phyloP scores from a whole-genome alignment of 371 early-diverging fungal genomes.

The Mucor plumbeus region DNA sequence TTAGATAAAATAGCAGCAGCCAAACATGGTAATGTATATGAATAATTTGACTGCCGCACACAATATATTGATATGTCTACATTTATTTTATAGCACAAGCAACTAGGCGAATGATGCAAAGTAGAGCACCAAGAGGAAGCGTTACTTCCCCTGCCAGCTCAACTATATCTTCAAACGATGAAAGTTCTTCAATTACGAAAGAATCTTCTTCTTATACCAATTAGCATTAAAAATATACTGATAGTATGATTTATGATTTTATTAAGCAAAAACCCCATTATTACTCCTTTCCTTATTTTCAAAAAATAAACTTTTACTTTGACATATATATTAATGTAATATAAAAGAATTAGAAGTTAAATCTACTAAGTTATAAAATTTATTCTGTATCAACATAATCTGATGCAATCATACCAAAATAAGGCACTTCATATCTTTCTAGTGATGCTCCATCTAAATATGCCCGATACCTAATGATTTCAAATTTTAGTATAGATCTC shows the following conservation, averaged over 20 bases:
- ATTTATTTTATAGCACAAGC: slow-evolving; percentile 22
- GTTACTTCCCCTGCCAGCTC: neutral
- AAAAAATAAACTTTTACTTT: slow-evolving; percentile 1
- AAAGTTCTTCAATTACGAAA: neutral
- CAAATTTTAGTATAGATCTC: neutral
- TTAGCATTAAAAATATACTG: neutral
- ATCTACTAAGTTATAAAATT: slow-evolving; percentile 3
- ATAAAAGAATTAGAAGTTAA: neutral
- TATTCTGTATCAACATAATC: slow-evolving; percentile 70
- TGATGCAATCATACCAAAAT: slow-evolving; percentile 62
- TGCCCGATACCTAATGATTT: slow-evolving; percentile 56
- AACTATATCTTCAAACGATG: slow-evolving; percentile 14
- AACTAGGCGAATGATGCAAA: slow-evolving; percentile 28
- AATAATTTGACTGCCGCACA: neutral
- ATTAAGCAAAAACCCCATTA: neutral
- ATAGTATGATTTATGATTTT: slow-evolving; percentile 1
- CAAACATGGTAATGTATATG: slow-evolving; percentile 28
- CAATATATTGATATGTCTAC: neutral
- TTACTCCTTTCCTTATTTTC: neutral
- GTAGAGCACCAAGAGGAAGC: slow-evolving; percentile 18
- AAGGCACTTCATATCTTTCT: slow-evolving; percentile 66
- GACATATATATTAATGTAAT: neutral
- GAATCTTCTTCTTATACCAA: slow-evolving; percentile 8
- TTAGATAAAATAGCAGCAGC: slow-evolving; percentile 38
- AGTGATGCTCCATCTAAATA: slow-evolving; percentile 68